Percentiles rank a stretch among this genome's conserved stretches.
Conservation (phyloP, 2,329 filamentous ascomycete genomes). For the Hysterium pulicare region DNA sequence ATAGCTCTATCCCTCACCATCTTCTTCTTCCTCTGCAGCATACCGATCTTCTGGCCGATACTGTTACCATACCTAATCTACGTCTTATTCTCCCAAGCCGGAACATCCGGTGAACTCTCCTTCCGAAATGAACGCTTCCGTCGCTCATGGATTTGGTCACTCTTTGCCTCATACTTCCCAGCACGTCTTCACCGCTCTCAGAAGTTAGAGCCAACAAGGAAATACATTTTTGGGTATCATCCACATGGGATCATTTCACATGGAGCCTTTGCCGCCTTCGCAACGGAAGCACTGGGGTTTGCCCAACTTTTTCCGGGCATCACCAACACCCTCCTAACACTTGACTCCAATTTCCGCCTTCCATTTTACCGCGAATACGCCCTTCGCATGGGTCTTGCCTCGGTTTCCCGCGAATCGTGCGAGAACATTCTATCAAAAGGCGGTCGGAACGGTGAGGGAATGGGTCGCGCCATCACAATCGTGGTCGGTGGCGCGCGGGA, state of each 20-base stretch:
- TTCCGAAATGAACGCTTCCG: constrained; percentile 74
- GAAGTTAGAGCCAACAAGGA: constrained; percentile 72
- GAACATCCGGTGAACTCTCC: constrained; percentile 69
- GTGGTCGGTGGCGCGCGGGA: constrained; percentile 91
- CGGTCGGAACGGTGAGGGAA: constrained; percentile 72
- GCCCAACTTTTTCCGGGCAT: constrained; percentile 87
- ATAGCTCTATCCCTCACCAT: constrained; percentile 58
- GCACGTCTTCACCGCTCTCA: constrained; percentile 82
- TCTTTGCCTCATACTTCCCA: constrained; percentile 92
- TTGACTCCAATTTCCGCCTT: constrained; percentile 94
- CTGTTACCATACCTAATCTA: constrained; percentile 77
- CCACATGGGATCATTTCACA: constrained; percentile 97
- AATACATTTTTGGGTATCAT: constrained; percentile 97
- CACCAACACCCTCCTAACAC: constrained; percentile 85
- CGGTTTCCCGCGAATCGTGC: constrained; percentile 88
- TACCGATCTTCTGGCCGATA: constrained; percentile 86
- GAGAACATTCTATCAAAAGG: constrained; percentile 82
- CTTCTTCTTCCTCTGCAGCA: constrained; percentile 89
- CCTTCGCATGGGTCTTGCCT: constrained; percentile 80
- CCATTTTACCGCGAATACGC: constrained; percentile 93
- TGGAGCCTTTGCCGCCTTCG: constrained; percentile 90
- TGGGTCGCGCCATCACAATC: constrained; percentile 94
- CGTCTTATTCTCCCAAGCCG: constrained; percentile 73
- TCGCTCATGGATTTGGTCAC: constrained; percentile 72
- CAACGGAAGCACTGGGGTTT: constrained; percentile 85